Evolutionary conservation across 164 flowering plant genomes (phyloP), one percentile per base, ranked within the genome.

Genomic region (Vitis rotundifolia): DNA sequence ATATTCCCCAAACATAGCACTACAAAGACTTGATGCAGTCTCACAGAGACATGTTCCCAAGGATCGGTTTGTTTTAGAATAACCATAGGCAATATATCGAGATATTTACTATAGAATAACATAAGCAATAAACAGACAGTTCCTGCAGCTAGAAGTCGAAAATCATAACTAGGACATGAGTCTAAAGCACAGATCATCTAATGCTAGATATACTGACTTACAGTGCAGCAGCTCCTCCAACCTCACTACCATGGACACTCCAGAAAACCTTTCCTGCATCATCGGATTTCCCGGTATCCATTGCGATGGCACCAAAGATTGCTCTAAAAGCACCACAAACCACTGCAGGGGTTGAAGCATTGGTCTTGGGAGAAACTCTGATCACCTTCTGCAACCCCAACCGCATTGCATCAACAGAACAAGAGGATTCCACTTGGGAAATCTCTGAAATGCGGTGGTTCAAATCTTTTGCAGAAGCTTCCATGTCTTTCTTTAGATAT

Each of bases 281-380:
- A 75, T 91, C 94, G 5, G 73, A 72, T 6, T 72, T 86, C 67
- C 78, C 82, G 3, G 83, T 48, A 68, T 93, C 98, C 57, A 88
- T 50, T 1, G 91, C 94, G 74, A 93, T 74, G 0, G 98, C 97
- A 3, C 93, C 98, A 72, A 91, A 86, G 9, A 93, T 67, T 0
- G 94, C 87, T 29, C 94, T 70, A 59, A 81, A 91, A 53, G 92
- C 93, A 59, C 91, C 87, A 62, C 98, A 93, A 37, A 91, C 81
- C 28, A 92, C 79, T 0, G 79, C 8, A 2, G 88, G 84, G 22
- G 75, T 14, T 1, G 91, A 66, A 2, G 89, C 75, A 72, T 88
- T 68, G 0, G 87, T 88, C 77, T 82, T 88, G 51, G 70, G 54
- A 26, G 93, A 77, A 60, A 93, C 95, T 71, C 97, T 84, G 28